Percentiles rank a stretch among this genome's conserved stretches.
phyloP scores from a whole-genome alignment of 345 rosid genomes.

The Gossypium anomalum region DNA sequence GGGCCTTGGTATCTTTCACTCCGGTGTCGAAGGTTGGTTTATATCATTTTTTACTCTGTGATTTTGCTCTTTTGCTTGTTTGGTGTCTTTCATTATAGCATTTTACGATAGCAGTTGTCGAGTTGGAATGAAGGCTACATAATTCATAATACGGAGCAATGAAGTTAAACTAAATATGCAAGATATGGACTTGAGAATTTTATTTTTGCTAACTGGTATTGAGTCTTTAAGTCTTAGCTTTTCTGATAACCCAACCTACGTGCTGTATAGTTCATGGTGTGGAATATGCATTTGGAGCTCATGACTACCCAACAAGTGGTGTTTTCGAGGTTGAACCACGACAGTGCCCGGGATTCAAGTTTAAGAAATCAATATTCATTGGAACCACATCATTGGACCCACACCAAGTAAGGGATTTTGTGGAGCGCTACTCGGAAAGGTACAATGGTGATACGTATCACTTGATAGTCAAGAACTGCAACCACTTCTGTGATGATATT shows the following conservation, averaged over 20 bases:
- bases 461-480: constrained; percentile 90
- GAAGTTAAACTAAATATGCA: background rate
- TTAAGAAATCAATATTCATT: constrained; percentile 77
- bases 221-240: background rate
- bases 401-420: constrained; percentile 73
- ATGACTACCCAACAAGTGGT: constrained; percentile 80
- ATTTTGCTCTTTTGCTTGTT: constrained; percentile 4
- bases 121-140: background rate
- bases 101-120: background rate
- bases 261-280: constrained; percentile 71
- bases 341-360: constrained; percentile 93
- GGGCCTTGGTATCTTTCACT: constrained; percentile 93
- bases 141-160: background rate
- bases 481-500: constrained; percentile 85
- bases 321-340: constrained; percentile 94
- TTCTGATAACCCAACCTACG: constrained; percentile 15
- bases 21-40: constrained; percentile 90
- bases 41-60: constrained; percentile 10
- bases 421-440: constrained; percentile 65
- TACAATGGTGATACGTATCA: constrained; percentile 89
- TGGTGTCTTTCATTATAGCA: background rate
- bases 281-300: constrained; percentile 98
- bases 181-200: background rate
- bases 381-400: constrained; percentile 89
- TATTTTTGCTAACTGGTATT: constrained; percentile 4